Base-by-base conservation (phyloP, 2,329 filamentous ascomycete species). In the Apiospora hydei region DNA sequence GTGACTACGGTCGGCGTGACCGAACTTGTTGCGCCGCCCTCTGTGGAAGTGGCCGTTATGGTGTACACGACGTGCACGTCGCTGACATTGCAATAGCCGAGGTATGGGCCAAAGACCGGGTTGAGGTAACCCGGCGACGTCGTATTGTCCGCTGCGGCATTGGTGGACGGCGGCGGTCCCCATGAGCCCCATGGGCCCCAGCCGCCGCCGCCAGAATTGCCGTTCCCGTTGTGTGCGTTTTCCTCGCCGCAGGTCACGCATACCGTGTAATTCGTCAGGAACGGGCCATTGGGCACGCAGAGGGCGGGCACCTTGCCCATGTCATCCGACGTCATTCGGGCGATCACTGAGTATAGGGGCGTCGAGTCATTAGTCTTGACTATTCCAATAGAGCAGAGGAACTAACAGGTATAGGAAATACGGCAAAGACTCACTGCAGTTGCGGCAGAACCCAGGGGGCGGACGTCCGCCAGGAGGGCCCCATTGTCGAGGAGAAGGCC, bases 31-130 rank as follows among this genome's bases (percentile, higher is more conserved):
- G 34, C 18, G 18, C 11, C 57, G 18, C 30, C 53, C 24, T 30
- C 30, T 34, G 57, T 38, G 30, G 53, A 38, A 5, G 53, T n/a
- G 57, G 57, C 21, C 57, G 57, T 64, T 5, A 64, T 34, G 18
- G 57, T 64, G 10, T 64, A 64, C 18, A 16, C 21, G 57, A 64
- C 57, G 10, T 14, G 30, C 18, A 64, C 57, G 18, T 64, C 34
- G 18, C 57, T 64, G 18, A 64, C 34, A 8, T 64, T 64, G 57
- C 57, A 64, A 34, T 64, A 64, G 34, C 57, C 57, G 18, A 64
- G 57, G 57, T 41, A 64, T 18, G n/a, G 57, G 18, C 57, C 57
- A 18, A 64, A 24, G 34, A 38, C 30, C 8, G 57, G 57, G 34
- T n/a, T 21, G 34, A 41, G 57, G 18, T 64, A 64, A 0, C 7